Evolutionary conservation across 2,329 filamentous ascomycete species (phyloP).

Genomic region (Acrodontium crateriforme): DNA sequence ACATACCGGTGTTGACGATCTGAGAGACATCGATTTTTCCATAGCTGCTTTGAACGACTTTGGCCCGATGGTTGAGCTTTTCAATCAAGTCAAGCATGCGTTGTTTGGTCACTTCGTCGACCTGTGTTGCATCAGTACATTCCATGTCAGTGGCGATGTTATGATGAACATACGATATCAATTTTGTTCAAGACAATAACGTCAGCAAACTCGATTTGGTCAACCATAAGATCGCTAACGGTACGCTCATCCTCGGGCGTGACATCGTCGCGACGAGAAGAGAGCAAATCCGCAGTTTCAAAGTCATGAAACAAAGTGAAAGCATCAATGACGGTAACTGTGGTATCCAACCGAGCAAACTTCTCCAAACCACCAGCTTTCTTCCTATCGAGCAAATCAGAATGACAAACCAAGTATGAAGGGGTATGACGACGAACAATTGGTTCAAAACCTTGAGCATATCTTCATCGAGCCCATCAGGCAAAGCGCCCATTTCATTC

Average conservation of each 20-base stretch:
- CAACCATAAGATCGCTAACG: slow-evolving; percentile 61
- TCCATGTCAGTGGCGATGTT: background rate
- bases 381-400: slow-evolving; percentile 55
- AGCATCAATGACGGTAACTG: slow-evolving; percentile 58
- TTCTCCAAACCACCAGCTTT: slow-evolving; percentile 51
- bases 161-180: slow-evolving; percentile 35
- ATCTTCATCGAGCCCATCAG: slow-evolving; percentile 7
- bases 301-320: slow-evolving; percentile 63
- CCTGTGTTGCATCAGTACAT: no score
- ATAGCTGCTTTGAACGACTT: slow-evolving; percentile 46
- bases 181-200: slow-evolving; percentile 59
- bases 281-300: slow-evolving; percentile 53
- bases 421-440: no score
- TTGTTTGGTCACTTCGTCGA: slow-evolving; percentile 29
- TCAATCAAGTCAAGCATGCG: slow-evolving; percentile 19
- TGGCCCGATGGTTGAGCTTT: slow-evolving; percentile 52
- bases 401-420: no score
- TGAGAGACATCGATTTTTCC: slow-evolving; percentile 47
- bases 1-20: slow-evolving; percentile 52
- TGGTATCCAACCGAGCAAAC: slow-evolving; percentile 54
- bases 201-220: slow-evolving; percentile 66
- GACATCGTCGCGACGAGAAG: slow-evolving; percentile 47
- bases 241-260: slow-evolving; percentile 55
- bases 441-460: slow-evolving; percentile 15
- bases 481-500: slow-evolving; percentile 17